Evolutionary conservation across 164 flowering plant genomes (phyloP).

Genomic region (Nymphaea colorata): DNA sequence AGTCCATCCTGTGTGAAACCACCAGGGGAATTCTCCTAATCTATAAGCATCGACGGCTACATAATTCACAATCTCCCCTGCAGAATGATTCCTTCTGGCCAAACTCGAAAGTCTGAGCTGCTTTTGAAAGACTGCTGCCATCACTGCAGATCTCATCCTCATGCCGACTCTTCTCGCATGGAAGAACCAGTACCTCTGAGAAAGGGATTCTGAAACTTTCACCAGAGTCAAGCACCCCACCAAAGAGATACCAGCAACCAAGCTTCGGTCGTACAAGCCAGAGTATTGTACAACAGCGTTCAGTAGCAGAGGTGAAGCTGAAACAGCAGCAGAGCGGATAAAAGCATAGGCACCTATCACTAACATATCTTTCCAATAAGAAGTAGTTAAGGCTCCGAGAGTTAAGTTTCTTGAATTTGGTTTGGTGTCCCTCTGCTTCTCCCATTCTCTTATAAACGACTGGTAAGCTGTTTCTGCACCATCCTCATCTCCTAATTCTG

Average conservation of each 20-base stretch:
- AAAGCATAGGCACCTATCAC: constrained; percentile 38
- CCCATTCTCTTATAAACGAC: constrained; percentile 38
- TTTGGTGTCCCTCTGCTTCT: constrained; percentile 10
- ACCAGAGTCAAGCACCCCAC: constrained; percentile 41
- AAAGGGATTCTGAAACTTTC: constrained; percentile 56
- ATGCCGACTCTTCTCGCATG: constrained; percentile 51
- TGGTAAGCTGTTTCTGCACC: constrained; percentile 43
- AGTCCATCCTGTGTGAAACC: constrained; percentile 63
- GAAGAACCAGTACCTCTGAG: constrained; percentile 61
- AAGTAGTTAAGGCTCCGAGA: constrained; percentile 31
- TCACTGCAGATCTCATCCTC: constrained; percentile 75
- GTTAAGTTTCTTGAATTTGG: constrained; percentile 20
- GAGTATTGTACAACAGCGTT: constrained; percentile 52
- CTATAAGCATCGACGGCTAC: constrained; percentile 83
- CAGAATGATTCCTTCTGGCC: constrained; percentile 54
- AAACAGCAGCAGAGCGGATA: constrained; percentile 33
- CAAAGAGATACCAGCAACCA: constrained; percentile 28
- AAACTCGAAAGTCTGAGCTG: constrained; percentile 60
- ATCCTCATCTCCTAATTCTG: constrained; percentile 45
- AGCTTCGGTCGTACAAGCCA: constrained; percentile 12
- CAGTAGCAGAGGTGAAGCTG: constrained; percentile 47
- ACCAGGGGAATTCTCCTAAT: constrained; percentile 66
- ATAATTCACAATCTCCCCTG: constrained; percentile 83
- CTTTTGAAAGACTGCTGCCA: constrained; percentile 58
- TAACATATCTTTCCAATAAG: constrained; percentile 41